Base-by-base conservation (phyloP, 768 basidiomycete genomes). In the Tricholoma flavovirens region DNA sequence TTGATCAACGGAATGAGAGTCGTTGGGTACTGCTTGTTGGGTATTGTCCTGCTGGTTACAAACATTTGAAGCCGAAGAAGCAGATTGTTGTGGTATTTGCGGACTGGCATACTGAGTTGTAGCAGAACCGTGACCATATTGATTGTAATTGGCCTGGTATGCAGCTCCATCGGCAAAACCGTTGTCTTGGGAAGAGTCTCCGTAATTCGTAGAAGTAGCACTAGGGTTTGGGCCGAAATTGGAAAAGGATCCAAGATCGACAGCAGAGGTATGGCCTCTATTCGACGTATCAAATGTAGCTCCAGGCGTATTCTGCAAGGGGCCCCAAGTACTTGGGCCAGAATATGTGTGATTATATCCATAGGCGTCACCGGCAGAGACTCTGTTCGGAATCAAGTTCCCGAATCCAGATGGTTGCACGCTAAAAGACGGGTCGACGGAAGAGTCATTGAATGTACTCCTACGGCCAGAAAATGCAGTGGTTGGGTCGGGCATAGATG, bases 381-480 rank as follows among this genome's bases (percentile, higher is more conserved):
- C 63, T 61, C 73, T 72, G 35, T 64, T 70, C 7, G 69, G 60
- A 4, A 64, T 58, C 17, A 71, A 58, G 58, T 65, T 73, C 17
- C 66, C 67, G 56, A 71, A 74, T 15, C 60, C 60, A 42, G 67
- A 29, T 9, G 66, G 58, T 26, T 74, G 73, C 35, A 65, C 61
- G 26, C 57, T 59, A 15, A 68, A 58, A 17, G 71, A 59, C 24
- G 70, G 64, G 55, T 83, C 80, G 1, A 75, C 51, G 7, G 68
- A 64, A 9, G 71, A 53, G 30, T 82, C 80, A 51, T 73, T 69
- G 48, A 76, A 75, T 1, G 70, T 64, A 46, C 69, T 66, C 60
- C 75, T 69, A 38, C 75, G 73, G 56, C 64, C 67, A 29, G 65
- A 52, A 49, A 73, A 73, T 9, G 70, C 58, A 14, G 68, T 59